Evolutionary conservation across 1,139 yeast species (phyloP), one percentile per base, ranked within the genome.

Genomic region (Hemisphaericaspora lyxosophila): DNA sequence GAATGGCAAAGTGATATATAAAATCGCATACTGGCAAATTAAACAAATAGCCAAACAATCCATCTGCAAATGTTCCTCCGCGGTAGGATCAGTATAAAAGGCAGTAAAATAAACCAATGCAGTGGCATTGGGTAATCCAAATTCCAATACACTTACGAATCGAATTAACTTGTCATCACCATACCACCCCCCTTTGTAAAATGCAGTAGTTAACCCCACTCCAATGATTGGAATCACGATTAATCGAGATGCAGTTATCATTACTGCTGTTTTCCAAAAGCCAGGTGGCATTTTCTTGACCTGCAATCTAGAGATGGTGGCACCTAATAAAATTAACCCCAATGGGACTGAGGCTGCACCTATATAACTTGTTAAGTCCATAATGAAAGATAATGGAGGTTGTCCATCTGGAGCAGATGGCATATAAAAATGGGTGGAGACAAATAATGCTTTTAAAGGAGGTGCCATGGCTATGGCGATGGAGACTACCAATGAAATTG

Each of bases 291-390:
- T 64, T 12, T 67, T 57, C 12, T 70, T 72, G 19, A 88, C 64
- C 44, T 75, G 68, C 36, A 90, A 69, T 34, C 96, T 66, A 0
- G 95, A 82, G 33, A 90, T 77, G 4, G 96, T 87, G 9, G 94
- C 95, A 3, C 97, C 97, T 26, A 90, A 60, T 42, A 90, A 57
- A 35, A 86, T 57, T 42, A 90, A 69, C 2, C 97, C 97, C 44
- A 87, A 65, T 0, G 97, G 97, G 23, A 90, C 97, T 23, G 88
- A 80, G 0, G 96, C 96, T 2, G 80, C 80, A 1, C 96, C 96
- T 3, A 90, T 67, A 56, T 90, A 90, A 13, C 78, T 57, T 1
- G 92, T 70, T 45, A 81, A 79, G 55, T 90, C 96, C 76, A 90
- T 83, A 8, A 89, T 43, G 50, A 90, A 90, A 19, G 89, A 85